These are phyloP conservation scores for Zygosaccharomyces sapae DNA, from an alignment of 1,139 yeast genomes.

Conservation along the genomic window DNA sequence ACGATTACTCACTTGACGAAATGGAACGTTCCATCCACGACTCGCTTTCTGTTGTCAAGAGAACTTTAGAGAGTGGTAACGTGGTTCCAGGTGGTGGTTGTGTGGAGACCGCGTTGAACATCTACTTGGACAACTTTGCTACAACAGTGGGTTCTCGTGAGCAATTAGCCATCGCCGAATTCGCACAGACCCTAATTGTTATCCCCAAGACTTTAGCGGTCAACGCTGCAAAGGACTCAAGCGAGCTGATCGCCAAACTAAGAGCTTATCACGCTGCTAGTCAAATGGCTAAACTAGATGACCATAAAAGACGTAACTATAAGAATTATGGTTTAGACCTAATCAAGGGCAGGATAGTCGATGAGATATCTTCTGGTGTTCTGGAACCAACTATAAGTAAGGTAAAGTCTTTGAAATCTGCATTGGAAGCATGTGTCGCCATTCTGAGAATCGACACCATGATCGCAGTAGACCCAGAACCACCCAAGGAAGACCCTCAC, in stretches of 20 bases:
- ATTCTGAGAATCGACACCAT: constrained; percentile 96
- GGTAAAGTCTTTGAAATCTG: constrained; percentile 87
- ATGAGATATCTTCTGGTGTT: constrained; percentile 79
- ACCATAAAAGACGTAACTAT: constrained; percentile 76
- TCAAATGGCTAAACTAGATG: constrained; percentile 79
- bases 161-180: constrained; percentile 96
- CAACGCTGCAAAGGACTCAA: constrained; percentile 95
- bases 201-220: constrained; percentile 97
- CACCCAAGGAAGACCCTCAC: constrained; percentile 84
- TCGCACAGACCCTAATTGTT: constrained; percentile 81
- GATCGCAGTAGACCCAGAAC: constrained; percentile 96
- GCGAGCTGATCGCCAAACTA: constrained; percentile 89
- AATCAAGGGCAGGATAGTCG: constrained; percentile 85
- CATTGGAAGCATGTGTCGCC: constrained; percentile 97
- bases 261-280: constrained; percentile 96
- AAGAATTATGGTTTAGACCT: constrained; percentile 90
- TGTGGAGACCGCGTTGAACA: constrained; percentile 92
- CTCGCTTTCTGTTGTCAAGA: constrained; percentile 88
- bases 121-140: constrained; percentile 93
- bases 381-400: constrained; percentile 94
- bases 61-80: constrained; percentile 89
- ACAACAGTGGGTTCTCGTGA: constrained; percentile 97
- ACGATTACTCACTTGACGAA: constrained; percentile 93
- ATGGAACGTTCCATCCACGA: constrained; percentile 98
- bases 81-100: constrained; percentile 99